Evolutionary conservation across 1,139 yeast species (phyloP), one percentile per base, ranked within the genome.

Genomic region (Saccharomycopsis hybrid): DNA sequence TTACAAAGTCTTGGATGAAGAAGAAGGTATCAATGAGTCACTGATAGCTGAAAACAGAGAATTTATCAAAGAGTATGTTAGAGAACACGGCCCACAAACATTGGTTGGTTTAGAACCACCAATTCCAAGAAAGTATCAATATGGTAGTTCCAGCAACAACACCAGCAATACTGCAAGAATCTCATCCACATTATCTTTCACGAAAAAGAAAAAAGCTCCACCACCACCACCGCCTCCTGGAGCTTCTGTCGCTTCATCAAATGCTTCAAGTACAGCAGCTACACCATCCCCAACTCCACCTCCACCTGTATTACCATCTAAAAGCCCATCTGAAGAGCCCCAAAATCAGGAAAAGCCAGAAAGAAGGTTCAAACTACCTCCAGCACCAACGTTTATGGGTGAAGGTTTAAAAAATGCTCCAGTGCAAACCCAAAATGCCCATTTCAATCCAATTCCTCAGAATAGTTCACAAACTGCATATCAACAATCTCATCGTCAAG

Each of bases 11-110:
- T 71, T 88, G 51, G 52, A 52, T 29, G 94, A 82, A 38, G 72
- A 77, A 25, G 85, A 85, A 49, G 96, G 96, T 0, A 87, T 88
- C 53, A 68, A 89, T 0, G 95, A 87, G 60, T 95, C 87, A 59
- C 85, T 85, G 90, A 86, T 88, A 65, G 94, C 92, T 1, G 94
- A 85, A 54, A 85, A 86, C 61, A 73, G 89, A 55, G 86, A 84
- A 55, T 86, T 86, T 62, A 86, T 86, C 58, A 86, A 85, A 63
- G 82, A 80, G 51, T 86, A 85, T 60, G 85, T 86, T 56, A 69
- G 80, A 5, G 73, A 82, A 59, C 85, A 82, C 61, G 95, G 95
- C 30, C 94, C 95, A 1, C 92, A 92, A 2, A 28, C 37, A 9
- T 69, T 86, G 58, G 94, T 85, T 36, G 95, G 95, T 0, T 65